A percentile compares a stretch with the other conserved stretches of the same genome.
Evolutionary conservation across 2,329 filamentous ascomycete species (phyloP).

Genomic region (Raffaelea albimanens): DNA sequence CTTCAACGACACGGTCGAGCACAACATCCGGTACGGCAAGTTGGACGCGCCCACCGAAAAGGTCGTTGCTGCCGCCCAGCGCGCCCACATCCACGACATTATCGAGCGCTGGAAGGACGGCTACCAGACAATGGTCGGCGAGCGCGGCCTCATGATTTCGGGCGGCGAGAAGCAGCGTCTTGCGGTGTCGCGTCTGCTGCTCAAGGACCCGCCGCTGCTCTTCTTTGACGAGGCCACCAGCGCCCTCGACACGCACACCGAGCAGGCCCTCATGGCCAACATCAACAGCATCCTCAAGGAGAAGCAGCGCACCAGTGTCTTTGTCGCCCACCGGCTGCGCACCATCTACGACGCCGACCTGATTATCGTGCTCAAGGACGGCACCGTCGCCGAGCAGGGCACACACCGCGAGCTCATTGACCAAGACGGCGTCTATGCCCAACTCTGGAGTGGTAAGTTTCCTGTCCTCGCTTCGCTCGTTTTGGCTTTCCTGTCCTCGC

Average conservation of each 20-base stretch:
- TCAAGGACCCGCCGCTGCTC: slow-evolving; percentile 28
- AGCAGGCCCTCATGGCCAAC: slow-evolving; percentile 79
- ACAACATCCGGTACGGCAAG: slow-evolving; percentile 90
- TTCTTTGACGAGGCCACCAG: slow-evolving; percentile 21
- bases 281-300: slow-evolving; percentile 89
- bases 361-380: slow-evolving; percentile 83
- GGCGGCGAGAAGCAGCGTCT: slow-evolving; percentile 49
- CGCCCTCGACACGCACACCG: slow-evolving; percentile 51
- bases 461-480: not conserved
- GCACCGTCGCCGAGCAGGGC: slow-evolving; percentile 77
- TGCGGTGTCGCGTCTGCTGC: slow-evolving; percentile 33
- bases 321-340: slow-evolving; percentile 83
- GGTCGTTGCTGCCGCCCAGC: slow-evolving; percentile 67
- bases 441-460: slow-evolving; percentile 61
- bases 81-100: slow-evolving; percentile 78
- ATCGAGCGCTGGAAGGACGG: slow-evolving; percentile 75
- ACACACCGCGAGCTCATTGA: slow-evolving; percentile 81
- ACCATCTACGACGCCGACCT: slow-evolving; percentile 91
- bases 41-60: slow-evolving; percentile 61
- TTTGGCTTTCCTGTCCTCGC: not conserved
- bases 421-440: slow-evolving; percentile 68
- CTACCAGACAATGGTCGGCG: slow-evolving; percentile 79
- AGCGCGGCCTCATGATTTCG: slow-evolving; percentile 26
- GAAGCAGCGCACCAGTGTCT: slow-evolving; percentile 83
- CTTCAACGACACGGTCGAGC: slow-evolving; percentile 92